phyloP scores from a whole-genome alignment of 1,284 basidiomycete species.

The Cutaneotrichosporon sp. region DNA sequence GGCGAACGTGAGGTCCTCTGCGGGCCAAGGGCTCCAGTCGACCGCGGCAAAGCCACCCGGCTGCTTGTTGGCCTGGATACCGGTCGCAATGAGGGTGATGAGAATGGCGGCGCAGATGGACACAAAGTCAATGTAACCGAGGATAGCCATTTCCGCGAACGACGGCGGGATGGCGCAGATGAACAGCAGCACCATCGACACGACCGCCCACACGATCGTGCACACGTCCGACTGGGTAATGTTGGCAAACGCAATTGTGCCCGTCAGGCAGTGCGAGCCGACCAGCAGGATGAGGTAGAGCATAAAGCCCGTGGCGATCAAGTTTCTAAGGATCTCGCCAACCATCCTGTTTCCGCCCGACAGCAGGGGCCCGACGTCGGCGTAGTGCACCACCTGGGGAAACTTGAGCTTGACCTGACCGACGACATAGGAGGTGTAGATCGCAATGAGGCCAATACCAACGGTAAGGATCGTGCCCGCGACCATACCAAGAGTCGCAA shows the following conservation, averaged over 20 bases:
- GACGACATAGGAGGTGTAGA: slow-evolving; percentile 18
- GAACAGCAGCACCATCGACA: slow-evolving; percentile 16
- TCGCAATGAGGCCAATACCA: slow-evolving; percentile 14
- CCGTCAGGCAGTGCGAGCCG: slow-evolving; percentile 15
- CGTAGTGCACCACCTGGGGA: slow-evolving; percentile 18
- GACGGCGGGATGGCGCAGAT: slow-evolving; percentile 14
- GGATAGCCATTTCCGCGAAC: slow-evolving; percentile 27
- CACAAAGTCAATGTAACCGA: slow-evolving; percentile 41
- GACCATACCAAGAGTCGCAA: slow-evolving; percentile 14
- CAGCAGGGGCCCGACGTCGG: slow-evolving; percentile 15
- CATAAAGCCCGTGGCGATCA: slow-evolving; percentile 9
- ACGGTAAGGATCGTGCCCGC: slow-evolving; percentile 14
- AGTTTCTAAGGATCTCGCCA: slow-evolving; percentile 1
- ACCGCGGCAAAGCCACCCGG: slow-evolving; percentile 23
- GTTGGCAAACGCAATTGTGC: slow-evolving; percentile 14
- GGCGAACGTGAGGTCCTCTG: slow-evolving; percentile 24
- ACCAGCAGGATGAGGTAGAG: slow-evolving; percentile 17
- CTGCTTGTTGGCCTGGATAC: slow-evolving; percentile 16
- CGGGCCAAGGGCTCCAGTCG: slow-evolving; percentile 29
- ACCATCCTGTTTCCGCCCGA: background rate
- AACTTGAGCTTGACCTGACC: slow-evolving; percentile 20
- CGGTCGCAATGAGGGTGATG: slow-evolving; percentile 35
- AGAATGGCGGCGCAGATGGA: slow-evolving; percentile 29
- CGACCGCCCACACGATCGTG: slow-evolving; percentile 11
- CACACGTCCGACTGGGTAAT: slow-evolving; percentile 11